Percentiles rank a stretch among this genome's conserved stretches.
Conservation (phyloP, 108 stramenopile genomes). For the Cyclostephanos invisitatus region DNA sequence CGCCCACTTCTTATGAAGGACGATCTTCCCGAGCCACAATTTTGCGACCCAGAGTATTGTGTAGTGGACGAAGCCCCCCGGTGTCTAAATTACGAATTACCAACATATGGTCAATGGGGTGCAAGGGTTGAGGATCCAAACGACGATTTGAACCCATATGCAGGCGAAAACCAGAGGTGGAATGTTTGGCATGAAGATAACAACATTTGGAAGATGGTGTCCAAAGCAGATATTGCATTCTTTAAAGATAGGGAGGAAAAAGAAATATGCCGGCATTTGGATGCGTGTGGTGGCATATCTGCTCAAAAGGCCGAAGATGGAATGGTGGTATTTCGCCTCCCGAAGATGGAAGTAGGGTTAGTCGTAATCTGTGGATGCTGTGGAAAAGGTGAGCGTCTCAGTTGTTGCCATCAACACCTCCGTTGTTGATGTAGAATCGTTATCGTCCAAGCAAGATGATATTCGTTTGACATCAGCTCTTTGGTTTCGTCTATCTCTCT, state of each 20-base stretch:
- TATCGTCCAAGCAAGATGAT: too few relatives aligned
- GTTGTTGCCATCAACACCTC: too few relatives aligned
- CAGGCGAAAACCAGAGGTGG: slow-evolving; percentile 49
- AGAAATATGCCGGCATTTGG: slow-evolving; percentile 50
- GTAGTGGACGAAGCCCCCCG: slow-evolving; percentile 51
- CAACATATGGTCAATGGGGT: slow-evolving; percentile 52
- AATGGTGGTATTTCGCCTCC: slow-evolving; percentile 32
- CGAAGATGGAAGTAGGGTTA: slow-evolving; percentile 54
- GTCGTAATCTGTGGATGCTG: slow-evolving; percentile 55
- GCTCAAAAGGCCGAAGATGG: slow-evolving; percentile 45
- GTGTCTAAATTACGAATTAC: slow-evolving; percentile 57
- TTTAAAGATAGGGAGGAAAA: slow-evolving; percentile 43
- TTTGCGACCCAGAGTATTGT: slow-evolving; percentile 50
- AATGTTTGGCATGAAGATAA: slow-evolving; percentile 40
- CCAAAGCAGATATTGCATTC: slow-evolving; percentile 29
- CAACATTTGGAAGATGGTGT: slow-evolving; percentile 47
- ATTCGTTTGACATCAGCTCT: too few relatives aligned
- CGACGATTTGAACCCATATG: slow-evolving; percentile 51
- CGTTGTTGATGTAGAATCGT: neutral
- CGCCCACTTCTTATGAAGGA: slow-evolving; percentile 32
- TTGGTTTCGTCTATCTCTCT: too few relatives aligned
- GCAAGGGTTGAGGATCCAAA: slow-evolving; percentile 44
- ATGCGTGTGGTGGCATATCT: slow-evolving; percentile 49
- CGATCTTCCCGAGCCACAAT: slow-evolving; percentile 49
- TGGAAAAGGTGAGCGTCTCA: slow-evolving; percentile 19